Base-by-base conservation (phyloP, 805 yeast genomes). In the Ogataea minuta region DNA sequence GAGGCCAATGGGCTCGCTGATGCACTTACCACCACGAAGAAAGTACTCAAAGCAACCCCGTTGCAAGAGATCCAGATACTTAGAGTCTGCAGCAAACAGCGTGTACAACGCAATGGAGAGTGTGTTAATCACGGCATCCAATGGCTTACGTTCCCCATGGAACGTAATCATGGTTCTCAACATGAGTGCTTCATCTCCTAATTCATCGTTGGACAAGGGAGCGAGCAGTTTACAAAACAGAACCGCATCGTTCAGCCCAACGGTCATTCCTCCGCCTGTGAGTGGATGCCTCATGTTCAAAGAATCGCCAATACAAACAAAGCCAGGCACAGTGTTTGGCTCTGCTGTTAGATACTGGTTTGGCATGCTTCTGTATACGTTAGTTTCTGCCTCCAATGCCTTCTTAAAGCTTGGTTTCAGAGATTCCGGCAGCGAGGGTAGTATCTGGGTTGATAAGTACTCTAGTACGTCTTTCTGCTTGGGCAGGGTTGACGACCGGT, bases 221-320 rank as follows among this genome's bases (percentile, higher is more conserved):
- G 77, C 69, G 36, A 93, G 68, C 27, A 85, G 63, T 50, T 75
- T 72, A 13, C 85, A 78, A 31, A 89, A 70, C 23, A 84, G 59
- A 0, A 74, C 83, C 4, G 87, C 85, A 62, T 93, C 99, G 57
- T 81, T 85, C 44, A 93, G 68, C 2, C 96, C 97, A 29, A 93
- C 99, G 17, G 98, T 89, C 99, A 93, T 93, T 45, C 99, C 99
- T 48, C 99, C 99, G 37, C 99, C 99, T 1, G 98, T 93, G 45
- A 93, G 74, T 19, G 99, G 99, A 61, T 93, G 99, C 60, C 99
- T 76, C 97, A 93, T 93, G 62, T 93, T 93, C 52, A 90, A 71
- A 2, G 99, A 86, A 61, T 93, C 99, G 34, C 99, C 99, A 24
- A 93, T 59, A 50, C 91, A 72, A 25, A 93, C 70, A 32, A 88